Evolutionary conservation across 495 filamentous ascomycete species (phyloP), one percentile per base, ranked within the genome.

Genomic region (Xylaria bambusicola): DNA sequence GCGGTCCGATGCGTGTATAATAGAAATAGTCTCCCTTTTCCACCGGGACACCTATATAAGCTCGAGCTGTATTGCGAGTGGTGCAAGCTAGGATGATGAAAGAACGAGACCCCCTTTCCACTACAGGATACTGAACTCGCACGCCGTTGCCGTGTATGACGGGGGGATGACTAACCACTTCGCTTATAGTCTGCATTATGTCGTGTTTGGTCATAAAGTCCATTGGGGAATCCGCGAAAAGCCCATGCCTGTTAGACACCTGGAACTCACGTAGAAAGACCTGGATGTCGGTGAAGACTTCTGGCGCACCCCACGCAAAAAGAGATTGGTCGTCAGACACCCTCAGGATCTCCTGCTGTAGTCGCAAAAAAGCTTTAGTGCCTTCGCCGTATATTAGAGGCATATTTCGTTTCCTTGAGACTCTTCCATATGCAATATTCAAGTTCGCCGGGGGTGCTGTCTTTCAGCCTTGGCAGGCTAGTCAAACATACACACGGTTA

Each of bases 321-420:
- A 67, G 62, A 17, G 56, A 60, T 9, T 67, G 58, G 42, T 67
- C 55, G 57, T 70, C 55, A 3, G 63, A 61, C 10, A 42, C 41
- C n/a, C 29, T 61, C 50, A 67, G 29, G 33, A 65, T 67, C 52
- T 67, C 62, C 47, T 67, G 58, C 26, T 67, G 54, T 17, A 62
- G 13, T 20, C 54, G 31, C 21, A 48, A 24, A 38, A 57, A 57
- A 2, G 65, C 65, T 26, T 57, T 56, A 10, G 0, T 60, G 0
- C 56, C 65, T 56, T 65, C 58, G 20, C 65, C 65, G 20, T 65
- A 67, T 1, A 64, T 40, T 9, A 62, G 18, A 2, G 62, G 56
- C 63, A 66, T 66, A 31, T 53, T 61, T 15, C 60, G 40, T 53
- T 61, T 15, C 60, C 56, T 15, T 53, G 41, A 24, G 63, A 56